Conservation (phyloP, 176 grass and related monocot genomes). For the Aegilops umbellulata region DNA sequence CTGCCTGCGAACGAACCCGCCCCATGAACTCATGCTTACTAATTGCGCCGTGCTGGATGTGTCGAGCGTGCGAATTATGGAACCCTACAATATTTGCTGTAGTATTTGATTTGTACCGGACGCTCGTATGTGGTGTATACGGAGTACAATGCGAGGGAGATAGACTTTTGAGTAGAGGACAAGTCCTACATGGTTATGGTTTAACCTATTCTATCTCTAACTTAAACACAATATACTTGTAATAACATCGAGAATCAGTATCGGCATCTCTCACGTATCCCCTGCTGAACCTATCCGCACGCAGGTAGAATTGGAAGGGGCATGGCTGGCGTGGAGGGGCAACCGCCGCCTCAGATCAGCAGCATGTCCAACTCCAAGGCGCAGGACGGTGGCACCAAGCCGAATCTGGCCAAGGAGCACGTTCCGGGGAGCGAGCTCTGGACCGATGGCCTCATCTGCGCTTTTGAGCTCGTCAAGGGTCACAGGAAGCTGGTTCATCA, state of each 20-base stretch:
- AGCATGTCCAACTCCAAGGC: conserved; percentile 29
- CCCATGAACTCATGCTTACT: not conserved
- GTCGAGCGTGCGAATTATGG: too few species aligned
- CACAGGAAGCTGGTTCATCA: conserved; percentile 25
- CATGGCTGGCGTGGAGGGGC: conserved; percentile 41
- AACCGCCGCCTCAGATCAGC: conserved; percentile 26
- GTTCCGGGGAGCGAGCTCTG: conserved; percentile 66
- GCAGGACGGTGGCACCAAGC: conserved; percentile 44
- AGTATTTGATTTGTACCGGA: too few species aligned
- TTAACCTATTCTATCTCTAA: too few species aligned
- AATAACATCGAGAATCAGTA: conserved; percentile 3
- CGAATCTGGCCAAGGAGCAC: conserved; percentile 41
- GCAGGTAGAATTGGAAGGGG: conserved; percentile 4
- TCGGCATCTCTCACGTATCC: not conserved
- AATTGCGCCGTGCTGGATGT: not conserved
- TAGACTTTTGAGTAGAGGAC: too few species aligned
- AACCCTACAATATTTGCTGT: too few species aligned
- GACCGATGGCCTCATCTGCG: conserved; percentile 82
- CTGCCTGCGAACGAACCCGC: not conserved
- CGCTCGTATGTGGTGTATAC: too few species aligned
- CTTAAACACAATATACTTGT: too few species aligned
- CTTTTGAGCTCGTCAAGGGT: conserved; percentile 74
- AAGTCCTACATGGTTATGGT: too few species aligned
- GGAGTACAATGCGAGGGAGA: too few species aligned
- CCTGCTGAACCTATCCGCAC: not conserved